phyloP scores from a whole-genome alignment of 2,329 filamentous ascomycete species.

The Aspergillus arachidicola region DNA sequence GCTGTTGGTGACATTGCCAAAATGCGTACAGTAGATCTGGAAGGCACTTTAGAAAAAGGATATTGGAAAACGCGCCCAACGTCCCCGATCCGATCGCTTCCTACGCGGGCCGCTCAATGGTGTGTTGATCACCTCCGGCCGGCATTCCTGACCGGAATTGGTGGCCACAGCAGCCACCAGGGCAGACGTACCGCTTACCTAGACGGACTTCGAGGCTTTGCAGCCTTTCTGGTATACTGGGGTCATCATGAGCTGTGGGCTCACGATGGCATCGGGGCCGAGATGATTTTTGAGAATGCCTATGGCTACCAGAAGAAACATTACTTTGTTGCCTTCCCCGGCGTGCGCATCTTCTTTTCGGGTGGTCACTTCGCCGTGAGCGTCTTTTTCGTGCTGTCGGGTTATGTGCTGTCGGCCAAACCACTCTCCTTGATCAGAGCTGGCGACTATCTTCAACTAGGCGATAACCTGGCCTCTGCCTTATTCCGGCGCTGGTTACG shows the following conservation, averaged over 20 bases:
- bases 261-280: conserved; percentile 46
- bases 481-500: conserved; percentile 56
- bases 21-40: conserved; percentile 2
- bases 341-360: conserved; percentile 61
- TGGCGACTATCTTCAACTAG: conserved; percentile 41
- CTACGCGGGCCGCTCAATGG: background rate
- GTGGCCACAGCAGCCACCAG: conserved; percentile 7
- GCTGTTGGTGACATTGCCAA: background rate
- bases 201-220: conserved; percentile 68
- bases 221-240: conserved; percentile 66
- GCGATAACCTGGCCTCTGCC: conserved; percentile 50
- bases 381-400: conserved; percentile 57
- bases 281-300: conserved; percentile 53
- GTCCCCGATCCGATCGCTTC: background rate
- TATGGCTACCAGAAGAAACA: conserved; percentile 49
- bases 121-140: conserved; percentile 3
- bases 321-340: conserved; percentile 57
- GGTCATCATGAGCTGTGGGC: conserved; percentile 64
- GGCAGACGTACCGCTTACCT: conserved; percentile 59
- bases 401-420: conserved; percentile 55
- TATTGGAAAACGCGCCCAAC: background rate
- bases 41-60: background rate
- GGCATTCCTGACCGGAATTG: background rate
- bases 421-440: conserved; percentile 48
- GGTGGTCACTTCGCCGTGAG: conserved; percentile 64